Evolutionary conservation across 495 filamentous ascomycete genomes (phyloP), one percentile per base, ranked within the genome.

Genomic region (Neurospora sublineolata): DNA sequence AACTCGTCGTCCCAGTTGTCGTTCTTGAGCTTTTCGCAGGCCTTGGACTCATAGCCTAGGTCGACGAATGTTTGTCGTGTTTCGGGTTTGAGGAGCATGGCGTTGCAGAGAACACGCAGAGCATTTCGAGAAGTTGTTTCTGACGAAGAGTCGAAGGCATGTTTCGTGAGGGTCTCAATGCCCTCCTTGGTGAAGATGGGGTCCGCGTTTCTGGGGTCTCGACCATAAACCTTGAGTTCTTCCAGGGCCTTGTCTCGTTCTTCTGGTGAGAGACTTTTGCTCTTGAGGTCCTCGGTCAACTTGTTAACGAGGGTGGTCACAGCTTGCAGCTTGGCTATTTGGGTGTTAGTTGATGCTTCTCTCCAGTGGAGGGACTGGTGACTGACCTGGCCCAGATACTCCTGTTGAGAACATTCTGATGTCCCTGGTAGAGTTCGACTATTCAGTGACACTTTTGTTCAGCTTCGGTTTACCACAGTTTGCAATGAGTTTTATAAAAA

Each of bases 1-100:
- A 99, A 97, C 78, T 99, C 94, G 76, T 99, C 92, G 68, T 98
- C 94, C 18, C 85, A 84, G 75, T 84, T 90, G 78, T 94, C 90
- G 74, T 84, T 89, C 87, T 92, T 90, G 40, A 97, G 85, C 70
- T 85, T 87, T 67, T 88, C 86, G 42, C 92, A 93, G 16, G 89
- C 86, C 77, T 90, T 92, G 27, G 85, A 81, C 42, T 87, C 89
- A 74, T 87, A 92, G 10, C 90, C 92, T n/a, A 92, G 82, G 78
- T 96, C 89, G 2, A 94, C 91, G 73, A 97, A 92, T 41, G 89
- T 84, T 78, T 96, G 92, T 38, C 96, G 87, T 64, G 91, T 91
- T 64, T 88, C 84, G 14, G 84, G 77, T 68, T 88, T 85, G 16
- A 98, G 84, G 5, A 97, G 82, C 39, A 98, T 82, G 5, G 93